Percentiles rank a stretch among this genome's conserved stretches.
Evolutionary conservation across 352 stramenopile species (phyloP).

Genomic region (Pythium pyrilobum): DNA sequence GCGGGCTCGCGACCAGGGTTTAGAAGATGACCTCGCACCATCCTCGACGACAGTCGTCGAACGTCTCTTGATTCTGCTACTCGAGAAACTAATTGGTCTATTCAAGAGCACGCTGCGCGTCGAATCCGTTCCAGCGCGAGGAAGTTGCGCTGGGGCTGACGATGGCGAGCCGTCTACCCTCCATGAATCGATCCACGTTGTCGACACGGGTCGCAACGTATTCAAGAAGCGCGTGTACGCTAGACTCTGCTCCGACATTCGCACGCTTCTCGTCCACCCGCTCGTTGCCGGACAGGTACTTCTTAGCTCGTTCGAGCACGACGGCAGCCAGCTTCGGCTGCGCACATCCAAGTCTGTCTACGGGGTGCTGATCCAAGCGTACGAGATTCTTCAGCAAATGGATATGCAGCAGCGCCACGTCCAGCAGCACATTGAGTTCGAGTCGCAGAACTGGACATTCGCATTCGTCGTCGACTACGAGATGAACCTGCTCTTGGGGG

Average conservation of each 20-base stretch:
- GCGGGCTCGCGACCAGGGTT: not conserved
- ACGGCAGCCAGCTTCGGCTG: not conserved
- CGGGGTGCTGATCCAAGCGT: conserved; percentile 46
- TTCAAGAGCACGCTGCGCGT: conserved; percentile 59
- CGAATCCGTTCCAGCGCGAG: conserved; percentile 37
- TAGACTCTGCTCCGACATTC: conserved; percentile 73
- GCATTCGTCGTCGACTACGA: conserved; percentile 83
- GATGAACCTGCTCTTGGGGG: conserved; percentile 64
- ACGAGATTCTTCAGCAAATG: conserved; percentile 74
- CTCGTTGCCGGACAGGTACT: conserved; percentile 51
- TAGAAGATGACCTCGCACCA: not conserved
- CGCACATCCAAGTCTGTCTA: conserved; percentile 36
- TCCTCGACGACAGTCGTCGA: conserved; percentile 47
- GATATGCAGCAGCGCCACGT: conserved; percentile 68
- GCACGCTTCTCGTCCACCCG: conserved; percentile 68
- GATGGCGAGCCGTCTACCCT: not conserved
- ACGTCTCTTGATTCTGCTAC: conserved; percentile 54
- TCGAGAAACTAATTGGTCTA: conserved; percentile 59
- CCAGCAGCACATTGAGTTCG: conserved; percentile 72
- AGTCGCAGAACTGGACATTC: conserved; percentile 80
- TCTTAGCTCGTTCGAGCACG: conserved; percentile 42
- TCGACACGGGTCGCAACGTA: conserved; percentile 59
- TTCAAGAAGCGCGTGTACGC: conserved; percentile 81
- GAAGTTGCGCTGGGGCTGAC: conserved; percentile 4
- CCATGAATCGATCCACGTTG: conserved; percentile 38